Evolutionary conservation across 2,329 filamentous ascomycete genomes (phyloP).

Genomic region (Exophiala mesophila): DNA sequence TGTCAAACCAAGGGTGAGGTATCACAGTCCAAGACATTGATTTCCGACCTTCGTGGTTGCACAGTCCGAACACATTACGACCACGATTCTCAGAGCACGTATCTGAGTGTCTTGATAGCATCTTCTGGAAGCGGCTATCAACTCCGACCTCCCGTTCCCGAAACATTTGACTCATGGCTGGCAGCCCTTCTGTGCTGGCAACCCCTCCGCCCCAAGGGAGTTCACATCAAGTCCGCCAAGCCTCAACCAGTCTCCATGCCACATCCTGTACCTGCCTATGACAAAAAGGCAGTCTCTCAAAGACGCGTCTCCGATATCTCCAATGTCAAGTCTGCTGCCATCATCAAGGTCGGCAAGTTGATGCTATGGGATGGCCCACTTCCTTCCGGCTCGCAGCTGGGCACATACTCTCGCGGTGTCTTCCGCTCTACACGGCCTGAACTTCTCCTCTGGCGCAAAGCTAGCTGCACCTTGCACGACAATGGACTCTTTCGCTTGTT

Average conservation of each 20-base stretch:
- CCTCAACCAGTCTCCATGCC: constrained; percentile 42
- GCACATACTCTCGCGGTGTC: constrained; percentile 8
- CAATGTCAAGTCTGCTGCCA: constrained; percentile 64
- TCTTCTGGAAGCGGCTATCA: constrained; percentile 46
- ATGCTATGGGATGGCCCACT: constrained; percentile 77
- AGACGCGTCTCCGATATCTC: constrained; percentile 45
- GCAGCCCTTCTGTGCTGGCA: constrained; percentile 50
- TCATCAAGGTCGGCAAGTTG: constrained; percentile 93
- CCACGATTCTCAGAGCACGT: constrained; percentile 40
- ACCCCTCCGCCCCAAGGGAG: constrained; percentile 46
- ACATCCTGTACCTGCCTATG: constrained; percentile 14
- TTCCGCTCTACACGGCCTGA: constrained; percentile 46
- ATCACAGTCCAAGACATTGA: constrained; percentile 43
- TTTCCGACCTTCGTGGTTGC: constrained; percentile 47
- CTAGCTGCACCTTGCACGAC: constrained; percentile 90
- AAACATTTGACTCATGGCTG: constrained; percentile 50
- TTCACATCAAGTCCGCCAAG: constrained; percentile 48
- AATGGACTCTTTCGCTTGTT: constrained; percentile 91
- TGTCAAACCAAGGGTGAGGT: constrained; percentile 49
- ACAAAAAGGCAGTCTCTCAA: constrained; percentile 39
- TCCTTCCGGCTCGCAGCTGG: constrained; percentile 24
- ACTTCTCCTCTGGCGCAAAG: constrained; percentile 65
- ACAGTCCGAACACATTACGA: constrained; percentile 46
- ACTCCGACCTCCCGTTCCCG: constrained; percentile 44
- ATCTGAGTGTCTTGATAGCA: constrained; percentile 46